Evolutionary conservation across 1,284 basidiomycete genomes (phyloP), one percentile per base, ranked within the genome.

Genomic region (Sphagnurus paluster): DNA sequence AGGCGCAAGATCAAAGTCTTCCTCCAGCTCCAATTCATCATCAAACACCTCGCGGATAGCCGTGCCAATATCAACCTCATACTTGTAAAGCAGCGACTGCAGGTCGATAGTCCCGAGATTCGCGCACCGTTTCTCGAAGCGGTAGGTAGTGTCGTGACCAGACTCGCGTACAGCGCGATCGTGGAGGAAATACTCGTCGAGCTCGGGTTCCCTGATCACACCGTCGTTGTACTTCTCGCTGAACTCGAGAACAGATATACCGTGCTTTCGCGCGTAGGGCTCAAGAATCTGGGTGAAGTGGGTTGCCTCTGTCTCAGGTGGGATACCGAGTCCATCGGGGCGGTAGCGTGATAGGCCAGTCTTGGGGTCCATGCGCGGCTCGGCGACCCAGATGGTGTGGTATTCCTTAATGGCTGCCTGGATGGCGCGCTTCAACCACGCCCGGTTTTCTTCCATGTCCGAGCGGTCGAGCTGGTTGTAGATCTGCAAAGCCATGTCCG

Each of bases 361-460:
- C 69, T 90, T 91, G 25, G 86, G 83, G 67, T 99, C 94, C 57
- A 97, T 87, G 20, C 96, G 85, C 14, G 95, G 97, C 63, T 90
- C 84, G 7, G 89, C 84, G 60, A 96, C 89, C 96, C 96, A 99
- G 54, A 99, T 85, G 28, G 88, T 93, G 74, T 98, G 94, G 66
- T 99, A 99, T 65, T 99, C 96, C 68, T 98, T 98, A 74, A 99
- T 95, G 21, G 96, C 94, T 3, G 96, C 93, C 62, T 90, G 88
- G 51, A 99, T 97, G 2, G 94, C 95, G 16, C 87, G 84, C 67
- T 93, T 96, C 42, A 99, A 79, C 94, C 95, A 99, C 39, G 75
- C 73, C 38, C 89, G 89, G 73, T 98, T 97, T 47, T 82, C 82
- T 26, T 83, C 82, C 50, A 87, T 72, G 56, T 95, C 86, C 3